These are phyloP conservation scores for Zea luxurians DNA, from an alignment of 176 grass and related monocot genomes.

Conservation along the genomic window DNA sequence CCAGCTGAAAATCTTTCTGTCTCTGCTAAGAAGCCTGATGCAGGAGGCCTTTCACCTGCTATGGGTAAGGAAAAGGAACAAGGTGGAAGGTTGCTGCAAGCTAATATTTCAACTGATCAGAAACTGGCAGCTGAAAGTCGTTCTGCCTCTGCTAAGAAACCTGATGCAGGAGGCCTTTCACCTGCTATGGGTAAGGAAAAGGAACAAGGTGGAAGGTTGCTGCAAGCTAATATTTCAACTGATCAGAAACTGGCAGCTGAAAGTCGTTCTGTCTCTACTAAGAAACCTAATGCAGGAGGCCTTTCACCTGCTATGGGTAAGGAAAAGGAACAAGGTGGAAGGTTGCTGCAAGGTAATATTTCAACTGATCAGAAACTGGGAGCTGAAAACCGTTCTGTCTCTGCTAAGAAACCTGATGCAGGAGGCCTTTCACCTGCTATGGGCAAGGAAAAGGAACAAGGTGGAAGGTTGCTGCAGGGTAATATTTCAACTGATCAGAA, in stretches of 20 bases:
- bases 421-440: slow-evolving; percentile 36
- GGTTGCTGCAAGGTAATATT: slow-evolving; percentile 35
- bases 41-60: slow-evolving; percentile 34
- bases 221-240: slow-evolving; percentile 32
- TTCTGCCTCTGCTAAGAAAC: slow-evolving; percentile 44
- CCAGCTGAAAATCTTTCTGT: slow-evolving; percentile 39
- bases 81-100: slow-evolving; percentile 33
- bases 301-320: slow-evolving; percentile 47
- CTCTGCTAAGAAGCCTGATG: slow-evolving; percentile 42
- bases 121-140: slow-evolving; percentile 45
- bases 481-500: slow-evolving; percentile 43
- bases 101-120: slow-evolving; percentile 42
- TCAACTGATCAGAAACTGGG: slow-evolving; percentile 44
- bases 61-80: slow-evolving; percentile 53
- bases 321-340: slow-evolving; percentile 45
- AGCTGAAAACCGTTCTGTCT: slow-evolving; percentile 41
- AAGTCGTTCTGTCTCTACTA: slow-evolving; percentile 43
- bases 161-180: slow-evolving; percentile 22
- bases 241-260: slow-evolving; percentile 50
- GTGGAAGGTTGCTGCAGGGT: slow-evolving; percentile 33
- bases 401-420: slow-evolving; percentile 39
- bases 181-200: slow-evolving; percentile 55
- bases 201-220: slow-evolving; percentile 36
- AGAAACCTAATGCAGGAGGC: slow-evolving; percentile 32
- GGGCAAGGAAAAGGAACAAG: slow-evolving; percentile 53